Evolutionary conservation across 2,329 filamentous ascomycete genomes (phyloP).

Genomic region (Alternaria hordeiaustralica): DNA sequence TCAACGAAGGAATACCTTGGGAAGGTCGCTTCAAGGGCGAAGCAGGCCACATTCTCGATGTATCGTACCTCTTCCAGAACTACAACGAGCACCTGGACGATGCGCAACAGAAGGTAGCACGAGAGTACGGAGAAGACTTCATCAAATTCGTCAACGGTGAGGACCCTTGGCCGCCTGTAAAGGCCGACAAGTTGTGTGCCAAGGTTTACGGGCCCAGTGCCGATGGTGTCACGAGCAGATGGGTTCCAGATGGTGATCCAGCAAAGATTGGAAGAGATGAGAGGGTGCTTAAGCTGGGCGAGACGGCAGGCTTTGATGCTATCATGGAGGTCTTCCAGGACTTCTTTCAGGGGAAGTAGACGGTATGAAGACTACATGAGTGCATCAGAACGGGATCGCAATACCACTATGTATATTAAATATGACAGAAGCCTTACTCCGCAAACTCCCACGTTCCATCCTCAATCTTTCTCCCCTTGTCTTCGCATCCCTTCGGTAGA

Average conservation of each 20-base stretch:
- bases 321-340: conserved; percentile 33
- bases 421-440: not conserved
- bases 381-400: not conserved
- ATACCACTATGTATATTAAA: not conserved
- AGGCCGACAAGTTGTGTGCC: conserved; percentile 27
- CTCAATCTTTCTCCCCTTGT: conserved; percentile 29
- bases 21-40: conserved; percentile 42
- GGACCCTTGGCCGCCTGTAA: conserved; percentile 41
- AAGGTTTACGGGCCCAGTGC: conserved; percentile 41
- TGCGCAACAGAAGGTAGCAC: conserved; percentile 31
- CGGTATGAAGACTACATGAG: not conserved
- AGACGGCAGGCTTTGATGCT: conserved; percentile 32
- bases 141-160: conserved; percentile 43
- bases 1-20: conserved; percentile 46
- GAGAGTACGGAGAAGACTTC: conserved; percentile 37
- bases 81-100: conserved; percentile 37
- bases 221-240: conserved; percentile 33
- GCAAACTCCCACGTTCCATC: conserved; percentile 36
- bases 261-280: conserved; percentile 36
- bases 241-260: conserved; percentile 32
- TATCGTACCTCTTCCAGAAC: conserved; percentile 44
- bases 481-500: conserved; percentile 35
- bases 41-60: conserved; percentile 45
- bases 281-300: conserved; percentile 34
- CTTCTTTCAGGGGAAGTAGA: conserved; percentile 32